Conservation (phyloP, 768 basidiomycete species). For the Pulveroboletus sp. region DNA sequence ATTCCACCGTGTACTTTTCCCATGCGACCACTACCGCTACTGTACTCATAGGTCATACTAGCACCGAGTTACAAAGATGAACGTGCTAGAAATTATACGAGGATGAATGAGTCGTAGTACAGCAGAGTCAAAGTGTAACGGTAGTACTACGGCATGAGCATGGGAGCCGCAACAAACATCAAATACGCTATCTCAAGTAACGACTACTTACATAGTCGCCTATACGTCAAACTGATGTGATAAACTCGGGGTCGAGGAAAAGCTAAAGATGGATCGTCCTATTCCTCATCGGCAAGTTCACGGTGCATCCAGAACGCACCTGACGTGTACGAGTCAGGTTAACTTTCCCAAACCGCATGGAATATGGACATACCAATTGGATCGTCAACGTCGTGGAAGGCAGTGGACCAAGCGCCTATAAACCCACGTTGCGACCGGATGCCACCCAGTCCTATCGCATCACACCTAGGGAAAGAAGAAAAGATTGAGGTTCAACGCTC, state of each 20-base stretch:
- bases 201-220: too few species aligned
- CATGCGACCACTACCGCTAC: too few species aligned
- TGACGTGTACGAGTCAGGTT: conserved; percentile 1
- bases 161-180: too few species aligned
- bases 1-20: background rate
- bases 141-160: too few species aligned
- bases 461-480: conserved; percentile 39
- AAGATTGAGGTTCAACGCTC: too few species aligned
- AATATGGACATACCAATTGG: conserved; percentile 40
- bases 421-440: conserved; percentile 57
- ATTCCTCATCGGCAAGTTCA: conserved; percentile 19
- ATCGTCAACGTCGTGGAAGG: conserved; percentile 43
- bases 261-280: conserved; percentile 12
- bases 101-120: background rate
- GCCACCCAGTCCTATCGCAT: conserved; percentile 59
- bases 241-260: background rate
- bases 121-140: too few species aligned
- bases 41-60: too few species aligned
- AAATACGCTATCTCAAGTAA: too few species aligned
- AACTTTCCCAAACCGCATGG: too few species aligned
- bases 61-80: background rate
- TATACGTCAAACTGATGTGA: background rate
- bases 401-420: conserved; percentile 51
- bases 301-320: conserved; percentile 32
- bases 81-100: background rate